Percentiles rank a stretch among this genome's conserved stretches.
These are phyloP conservation scores for Kwoniella sp. DNA, from an alignment of 768 basidiomycete species.

Conservation along the genomic window DNA sequence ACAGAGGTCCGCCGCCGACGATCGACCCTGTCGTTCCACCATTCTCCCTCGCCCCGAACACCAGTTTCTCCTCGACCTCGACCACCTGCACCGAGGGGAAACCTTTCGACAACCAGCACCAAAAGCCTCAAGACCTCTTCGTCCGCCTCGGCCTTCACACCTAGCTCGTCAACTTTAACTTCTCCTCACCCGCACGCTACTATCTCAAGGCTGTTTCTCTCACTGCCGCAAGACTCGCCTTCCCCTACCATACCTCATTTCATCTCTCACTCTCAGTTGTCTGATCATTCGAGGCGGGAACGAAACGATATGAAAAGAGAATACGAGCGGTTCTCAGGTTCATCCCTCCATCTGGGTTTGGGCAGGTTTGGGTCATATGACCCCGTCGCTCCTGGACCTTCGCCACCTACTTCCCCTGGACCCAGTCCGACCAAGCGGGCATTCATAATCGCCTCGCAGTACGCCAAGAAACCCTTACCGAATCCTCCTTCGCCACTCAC, in stretches of 20 bases:
- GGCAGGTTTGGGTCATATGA: conserved; percentile 33
- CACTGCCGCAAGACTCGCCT: conserved; percentile 7
- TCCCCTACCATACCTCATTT: conserved; percentile 3
- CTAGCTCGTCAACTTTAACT: conserved; percentile 14
- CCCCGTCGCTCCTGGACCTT: conserved; percentile 35
- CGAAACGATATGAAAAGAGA: background rate
- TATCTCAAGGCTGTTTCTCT: conserved; percentile 38
- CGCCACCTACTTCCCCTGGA: conserved; percentile 27
- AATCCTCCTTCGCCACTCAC: conserved; percentile 35
- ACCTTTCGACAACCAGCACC: conserved; percentile 8
- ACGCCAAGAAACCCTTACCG: conserved; percentile 6
- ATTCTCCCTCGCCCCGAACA: conserved; percentile 29
- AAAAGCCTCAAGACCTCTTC: background rate
- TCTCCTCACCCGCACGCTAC: conserved; percentile 21
- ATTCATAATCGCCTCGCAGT: conserved; percentile 4
- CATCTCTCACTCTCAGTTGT: background rate
- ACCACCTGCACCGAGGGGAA: conserved; percentile 9
- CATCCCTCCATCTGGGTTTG: conserved; percentile 36
- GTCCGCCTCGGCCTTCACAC: background rate
- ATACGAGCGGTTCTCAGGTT: conserved; percentile 13
- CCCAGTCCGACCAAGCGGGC: conserved; percentile 19
- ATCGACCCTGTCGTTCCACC: conserved; percentile 34
- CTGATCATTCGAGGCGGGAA: background rate
- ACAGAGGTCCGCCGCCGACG: conserved; percentile 24
- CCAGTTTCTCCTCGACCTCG: conserved; percentile 10